Percentiles rank a stretch among this genome's conserved stretches.
These are phyloP conservation scores for Metarhizium rileyi DNA, from an alignment of 2,329 filamentous ascomycete species.

Conservation along the genomic window DNA sequence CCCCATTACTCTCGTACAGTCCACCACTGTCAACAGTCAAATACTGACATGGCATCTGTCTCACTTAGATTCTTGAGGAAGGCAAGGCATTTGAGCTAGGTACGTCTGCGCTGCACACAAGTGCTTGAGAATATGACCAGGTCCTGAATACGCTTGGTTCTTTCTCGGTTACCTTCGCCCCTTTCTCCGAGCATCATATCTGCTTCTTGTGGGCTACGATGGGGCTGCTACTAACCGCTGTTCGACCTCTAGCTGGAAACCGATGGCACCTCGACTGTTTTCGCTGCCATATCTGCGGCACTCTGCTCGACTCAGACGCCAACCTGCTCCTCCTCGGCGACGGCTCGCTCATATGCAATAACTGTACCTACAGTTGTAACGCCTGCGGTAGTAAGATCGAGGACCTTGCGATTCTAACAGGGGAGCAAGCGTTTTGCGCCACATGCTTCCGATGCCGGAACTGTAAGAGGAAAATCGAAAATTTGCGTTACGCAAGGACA, in stretches of 20 bases:
- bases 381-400: slow-evolving; percentile 97
- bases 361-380: slow-evolving; percentile 98
- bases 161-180: neutral
- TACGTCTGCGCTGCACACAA: slow-evolving; percentile 34
- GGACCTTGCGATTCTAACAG: slow-evolving; percentile 91
- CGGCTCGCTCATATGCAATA: slow-evolving; percentile 96
- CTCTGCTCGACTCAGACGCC: slow-evolving; percentile 93
- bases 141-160: neutral
- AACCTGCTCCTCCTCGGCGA: slow-evolving; percentile 95
- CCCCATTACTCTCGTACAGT: neutral
- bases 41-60: slow-evolving; percentile 5
- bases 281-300: slow-evolving; percentile 90
- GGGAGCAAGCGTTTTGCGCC: slow-evolving; percentile 95
- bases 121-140: neutral
- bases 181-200: neutral
- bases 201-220: neutral
- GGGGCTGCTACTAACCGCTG: slow-evolving; percentile 14
- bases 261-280: slow-evolving; percentile 99
- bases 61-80: slow-evolving; percentile 79
- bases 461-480: slow-evolving; percentile 98
- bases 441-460: slow-evolving; percentile 96
- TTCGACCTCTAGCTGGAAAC: slow-evolving; percentile 60
- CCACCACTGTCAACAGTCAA: neutral
- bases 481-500: slow-evolving; percentile 91
- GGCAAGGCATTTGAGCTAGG: slow-evolving; percentile 97